These are phyloP conservation scores for Aspergillus sergii DNA, from an alignment of 2,329 filamentous ascomycete genomes.

Conservation along the genomic window DNA sequence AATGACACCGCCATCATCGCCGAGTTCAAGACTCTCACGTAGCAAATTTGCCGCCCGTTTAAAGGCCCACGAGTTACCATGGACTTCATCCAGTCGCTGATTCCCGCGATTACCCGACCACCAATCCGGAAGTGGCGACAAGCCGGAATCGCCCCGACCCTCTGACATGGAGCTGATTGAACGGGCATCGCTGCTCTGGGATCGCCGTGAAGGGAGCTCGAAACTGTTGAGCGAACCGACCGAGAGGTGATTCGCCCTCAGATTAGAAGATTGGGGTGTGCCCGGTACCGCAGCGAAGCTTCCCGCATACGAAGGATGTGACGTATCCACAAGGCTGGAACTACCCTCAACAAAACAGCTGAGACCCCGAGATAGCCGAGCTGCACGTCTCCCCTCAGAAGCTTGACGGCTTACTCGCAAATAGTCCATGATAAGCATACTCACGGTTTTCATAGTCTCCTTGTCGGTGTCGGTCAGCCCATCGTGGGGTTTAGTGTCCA, in stretches of 20 bases:
- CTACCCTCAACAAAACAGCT: conserved; percentile 58
- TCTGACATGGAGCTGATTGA: conserved; percentile 32
- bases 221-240: conserved; percentile 26
- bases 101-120: conserved; percentile 31
- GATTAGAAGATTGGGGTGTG: conserved; percentile 26
- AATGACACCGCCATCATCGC: conserved; percentile 50
- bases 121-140: conserved; percentile 37
- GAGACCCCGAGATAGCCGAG: conserved; percentile 58
- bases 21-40: conserved; percentile 50
- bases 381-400: conserved; percentile 55
- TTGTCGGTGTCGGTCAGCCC: conserved; percentile 45
- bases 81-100: conserved; percentile 32
- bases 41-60: conserved; percentile 52
- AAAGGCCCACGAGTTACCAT: conserved; percentile 48
- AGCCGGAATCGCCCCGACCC: conserved; percentile 30
- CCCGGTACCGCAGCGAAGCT: conserved; percentile 21
- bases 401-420: conserved; percentile 58
- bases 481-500: conserved; percentile 58
- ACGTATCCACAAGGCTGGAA: conserved; percentile 41
- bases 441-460: conserved; percentile 60
- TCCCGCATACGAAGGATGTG: conserved; percentile 25
- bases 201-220: conserved; percentile 27
- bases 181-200: conserved; percentile 30
- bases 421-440: conserved; percentile 61
- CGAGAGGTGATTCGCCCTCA: conserved; percentile 26